These are phyloP conservation scores for Trichoderma sp. DNA, from an alignment of 2,329 filamentous ascomycete genomes.

Conservation along the genomic window DNA sequence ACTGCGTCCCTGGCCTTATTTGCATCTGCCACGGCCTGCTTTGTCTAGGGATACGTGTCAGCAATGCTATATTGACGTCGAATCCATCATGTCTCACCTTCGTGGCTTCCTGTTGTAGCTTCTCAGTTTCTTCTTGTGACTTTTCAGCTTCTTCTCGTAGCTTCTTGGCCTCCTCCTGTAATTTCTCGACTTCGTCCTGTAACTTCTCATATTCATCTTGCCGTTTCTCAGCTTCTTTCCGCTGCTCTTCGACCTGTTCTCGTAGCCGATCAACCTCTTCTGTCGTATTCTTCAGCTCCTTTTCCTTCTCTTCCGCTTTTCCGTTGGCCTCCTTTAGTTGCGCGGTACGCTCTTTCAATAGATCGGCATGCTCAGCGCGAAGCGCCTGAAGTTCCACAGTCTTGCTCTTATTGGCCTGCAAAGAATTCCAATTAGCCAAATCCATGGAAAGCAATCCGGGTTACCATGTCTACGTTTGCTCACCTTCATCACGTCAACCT, in stretches of 20 bases:
- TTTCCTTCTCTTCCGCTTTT: slow-evolving; percentile 29
- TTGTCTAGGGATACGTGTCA: slow-evolving; percentile 28
- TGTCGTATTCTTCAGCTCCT: slow-evolving; percentile 27
- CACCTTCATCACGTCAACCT: slow-evolving; percentile 62
- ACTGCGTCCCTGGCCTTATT: slow-evolving; percentile 61
- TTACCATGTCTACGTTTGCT: background rate
- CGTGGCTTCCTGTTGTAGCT: slow-evolving; percentile 26
- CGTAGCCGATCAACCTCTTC: slow-evolving; percentile 25
- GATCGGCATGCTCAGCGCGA: slow-evolving; percentile 38
- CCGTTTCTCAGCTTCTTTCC: slow-evolving; percentile 24
- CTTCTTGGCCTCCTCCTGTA: slow-evolving; percentile 18
- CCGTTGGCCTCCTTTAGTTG: slow-evolving; percentile 29
- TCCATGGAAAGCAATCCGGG: background rate
- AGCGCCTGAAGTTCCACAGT: slow-evolving; percentile 58
- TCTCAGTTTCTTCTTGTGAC: slow-evolving; percentile 23
- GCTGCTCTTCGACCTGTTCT: slow-evolving; percentile 26
- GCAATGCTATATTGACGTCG: background rate
- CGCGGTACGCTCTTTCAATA: slow-evolving; percentile 39
- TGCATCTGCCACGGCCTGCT: slow-evolving; percentile 40
- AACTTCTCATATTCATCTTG: slow-evolving; percentile 26
- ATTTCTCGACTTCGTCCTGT: slow-evolving; percentile 24
- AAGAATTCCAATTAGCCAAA: background rate
- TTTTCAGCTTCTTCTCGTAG: slow-evolving; percentile 32
- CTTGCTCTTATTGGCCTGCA: slow-evolving; percentile 58
- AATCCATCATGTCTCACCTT: slow-evolving; percentile 26